Percentiles rank a stretch among this genome's conserved stretches.
These are phyloP conservation scores for Cercospora beticola DNA, from an alignment of 2,329 filamentous ascomycete genomes.

Conservation along the genomic window DNA sequence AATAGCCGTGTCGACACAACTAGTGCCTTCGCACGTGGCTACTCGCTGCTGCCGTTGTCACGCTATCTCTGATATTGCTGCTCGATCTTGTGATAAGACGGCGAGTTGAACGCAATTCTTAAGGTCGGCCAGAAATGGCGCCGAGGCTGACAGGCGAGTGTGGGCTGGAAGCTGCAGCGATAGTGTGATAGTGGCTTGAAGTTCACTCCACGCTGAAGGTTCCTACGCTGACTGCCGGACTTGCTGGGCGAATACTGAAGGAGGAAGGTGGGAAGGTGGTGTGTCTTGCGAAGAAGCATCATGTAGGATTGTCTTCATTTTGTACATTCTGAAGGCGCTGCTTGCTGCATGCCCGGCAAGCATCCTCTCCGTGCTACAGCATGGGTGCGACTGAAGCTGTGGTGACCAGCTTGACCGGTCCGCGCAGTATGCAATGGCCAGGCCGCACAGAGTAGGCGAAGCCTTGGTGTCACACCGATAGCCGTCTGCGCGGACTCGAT, in stretches of 20 bases:
- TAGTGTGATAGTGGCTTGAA: conserved; percentile 4
- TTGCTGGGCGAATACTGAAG: not conserved
- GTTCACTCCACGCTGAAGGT: not conserved
- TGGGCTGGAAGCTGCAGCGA: not conserved
- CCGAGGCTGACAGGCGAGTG: not conserved
- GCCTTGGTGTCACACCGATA: not conserved
- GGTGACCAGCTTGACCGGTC: not conserved
- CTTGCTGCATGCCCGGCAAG: not conserved
- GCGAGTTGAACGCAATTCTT: not conserved
- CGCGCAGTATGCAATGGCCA: not conserved
- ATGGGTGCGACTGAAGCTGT: not conserved
- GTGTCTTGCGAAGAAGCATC: not conserved
- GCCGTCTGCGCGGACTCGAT: not conserved
- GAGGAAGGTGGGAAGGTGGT: not conserved
- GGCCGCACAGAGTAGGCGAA: not conserved
- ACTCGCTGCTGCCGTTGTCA: not conserved
- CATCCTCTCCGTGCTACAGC: not conserved
- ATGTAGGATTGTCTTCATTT: not conserved
- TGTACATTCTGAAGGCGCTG: not conserved
- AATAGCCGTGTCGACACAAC: not conserved
- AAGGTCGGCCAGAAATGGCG: not conserved
- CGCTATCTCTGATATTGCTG: not conserved
- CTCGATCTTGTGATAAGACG: not conserved
- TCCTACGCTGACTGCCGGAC: not conserved
- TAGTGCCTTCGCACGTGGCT: not conserved